These are phyloP conservation scores for Gossypium australe DNA, from an alignment of 345 rosid genomes.

Conservation along the genomic window DNA sequence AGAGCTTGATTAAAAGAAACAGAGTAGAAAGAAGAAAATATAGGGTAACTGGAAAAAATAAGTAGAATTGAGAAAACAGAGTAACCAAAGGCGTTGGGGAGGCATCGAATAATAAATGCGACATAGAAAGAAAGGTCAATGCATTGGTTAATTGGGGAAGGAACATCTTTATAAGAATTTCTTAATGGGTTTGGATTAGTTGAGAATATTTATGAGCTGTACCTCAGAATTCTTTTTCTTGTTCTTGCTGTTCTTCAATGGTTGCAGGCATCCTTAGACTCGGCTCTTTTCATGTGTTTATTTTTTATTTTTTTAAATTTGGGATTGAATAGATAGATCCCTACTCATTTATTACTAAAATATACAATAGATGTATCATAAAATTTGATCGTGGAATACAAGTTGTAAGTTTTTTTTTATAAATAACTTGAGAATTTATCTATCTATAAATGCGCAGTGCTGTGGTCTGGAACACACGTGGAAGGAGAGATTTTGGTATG, in stretches of 20 bases:
- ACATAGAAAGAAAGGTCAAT: not conserved
- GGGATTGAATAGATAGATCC: not conserved
- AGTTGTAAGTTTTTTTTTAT: no score
- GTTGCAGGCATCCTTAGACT: not conserved
- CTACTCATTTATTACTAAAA: not conserved
- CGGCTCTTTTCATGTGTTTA: not conserved
- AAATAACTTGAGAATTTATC: no score
- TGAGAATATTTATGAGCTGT: conserved; percentile 11
- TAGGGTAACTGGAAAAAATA: no score
- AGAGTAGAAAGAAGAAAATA: not conserved
- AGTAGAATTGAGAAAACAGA: not conserved
- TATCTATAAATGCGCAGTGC: not conserved
- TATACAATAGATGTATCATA: not conserved
- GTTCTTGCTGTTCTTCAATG: conserved; percentile 17
- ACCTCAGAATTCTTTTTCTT: not conserved
- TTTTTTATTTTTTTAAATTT: not conserved
- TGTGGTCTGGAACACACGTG: no score
- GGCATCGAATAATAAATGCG: conserved; percentile 5
- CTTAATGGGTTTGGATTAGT: conserved; percentile 3
- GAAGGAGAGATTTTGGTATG: no score
- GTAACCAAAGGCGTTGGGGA: not conserved
- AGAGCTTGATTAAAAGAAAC: not conserved
- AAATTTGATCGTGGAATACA: no score
- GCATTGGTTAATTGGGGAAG: not conserved
- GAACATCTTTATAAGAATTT: not conserved